A percentile compares a stretch with the other conserved stretches of the same genome.
These are phyloP conservation scores for Trichoderma atrobrunneum DNA, from an alignment of 2,329 filamentous ascomycete species.

Conservation along the genomic window DNA sequence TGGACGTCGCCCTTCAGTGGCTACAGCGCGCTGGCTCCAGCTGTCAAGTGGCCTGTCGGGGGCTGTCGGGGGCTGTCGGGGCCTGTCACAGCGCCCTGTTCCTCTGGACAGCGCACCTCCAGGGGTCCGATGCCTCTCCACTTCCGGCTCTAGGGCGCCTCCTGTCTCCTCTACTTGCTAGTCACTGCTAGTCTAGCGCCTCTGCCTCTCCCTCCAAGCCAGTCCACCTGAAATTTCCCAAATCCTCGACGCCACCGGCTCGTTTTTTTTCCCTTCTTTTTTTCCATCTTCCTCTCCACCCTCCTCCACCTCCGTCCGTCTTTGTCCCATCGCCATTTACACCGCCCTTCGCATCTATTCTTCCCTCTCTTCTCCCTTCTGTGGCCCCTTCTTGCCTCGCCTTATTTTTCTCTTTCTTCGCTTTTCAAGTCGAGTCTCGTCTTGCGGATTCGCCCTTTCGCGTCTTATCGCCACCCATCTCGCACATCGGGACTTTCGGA, in stretches of 20 bases:
- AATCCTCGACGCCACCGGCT: conserved; percentile 14
- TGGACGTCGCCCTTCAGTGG: not conserved
- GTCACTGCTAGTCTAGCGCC: conserved; percentile 1
- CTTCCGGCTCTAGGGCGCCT: conserved; percentile 18
- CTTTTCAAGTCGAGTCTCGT: conserved; percentile 8
- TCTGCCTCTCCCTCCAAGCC: conserved; percentile 19
- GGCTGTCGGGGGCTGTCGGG: not conserved
- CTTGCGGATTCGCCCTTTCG: conserved; percentile 4
- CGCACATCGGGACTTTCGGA: conserved; percentile 12
- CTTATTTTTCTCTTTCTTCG: conserved; percentile 16
- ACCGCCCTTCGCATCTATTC: conserved; percentile 32
- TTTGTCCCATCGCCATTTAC: conserved; percentile 28
- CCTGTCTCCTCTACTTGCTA: not conserved
- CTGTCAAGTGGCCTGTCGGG: not conserved
- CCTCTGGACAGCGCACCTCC: conserved; percentile 5
- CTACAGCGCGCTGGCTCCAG: not conserved
- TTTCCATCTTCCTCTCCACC: conserved; percentile 29
- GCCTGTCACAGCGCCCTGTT: conserved; percentile 10
- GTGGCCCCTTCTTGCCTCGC: conserved; percentile 16
- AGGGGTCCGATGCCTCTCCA: conserved; percentile 14
- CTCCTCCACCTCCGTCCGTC: conserved; percentile 28
- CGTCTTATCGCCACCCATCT: not conserved
- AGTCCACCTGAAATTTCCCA: conserved; percentile 24
- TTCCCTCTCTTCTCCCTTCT: conserved; percentile 24
- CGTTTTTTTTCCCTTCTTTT: conserved; percentile 30